phyloP scores from a whole-genome alignment of 2,329 filamentous ascomycete species.

The Colletotrichum cuscutae region DNA sequence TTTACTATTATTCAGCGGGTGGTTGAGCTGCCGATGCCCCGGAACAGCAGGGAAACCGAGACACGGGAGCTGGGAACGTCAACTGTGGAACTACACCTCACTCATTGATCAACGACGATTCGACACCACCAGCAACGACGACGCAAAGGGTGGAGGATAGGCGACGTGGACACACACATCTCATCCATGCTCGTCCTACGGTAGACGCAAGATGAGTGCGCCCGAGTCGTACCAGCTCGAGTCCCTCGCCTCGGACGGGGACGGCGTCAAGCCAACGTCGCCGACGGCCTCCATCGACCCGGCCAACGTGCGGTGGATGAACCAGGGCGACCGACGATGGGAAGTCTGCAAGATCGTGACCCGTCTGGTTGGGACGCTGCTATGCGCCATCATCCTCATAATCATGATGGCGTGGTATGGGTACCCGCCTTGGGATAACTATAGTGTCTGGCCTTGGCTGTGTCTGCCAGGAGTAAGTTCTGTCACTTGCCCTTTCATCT shows the following conservation, averaged over 20 bases:
- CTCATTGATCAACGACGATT: not conserved
- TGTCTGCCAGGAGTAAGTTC: slow-evolving; percentile 12
- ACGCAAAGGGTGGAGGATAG: not conserved
- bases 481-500: not conserved
- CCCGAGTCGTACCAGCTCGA: slow-evolving; percentile 33
- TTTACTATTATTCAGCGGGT: not conserved
- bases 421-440: not conserved
- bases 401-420: slow-evolving; percentile 10
- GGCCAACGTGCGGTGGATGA: slow-evolving; percentile 28
- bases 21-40: not conserved
- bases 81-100: not conserved
- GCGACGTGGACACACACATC: not conserved
- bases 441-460: not conserved
- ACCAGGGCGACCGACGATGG: slow-evolving; percentile 35
- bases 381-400: slow-evolving; percentile 33
- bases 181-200: slow-evolving; percentile 4
- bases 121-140: not conserved
- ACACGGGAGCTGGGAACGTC: not conserved
- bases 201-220: slow-evolving; percentile 20
- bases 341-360: slow-evolving; percentile 39
- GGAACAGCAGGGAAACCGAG: not conserved
- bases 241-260: slow-evolving; percentile 26
- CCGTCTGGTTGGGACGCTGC: slow-evolving; percentile 33
- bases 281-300: slow-evolving; percentile 31
- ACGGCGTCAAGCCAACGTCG: slow-evolving; percentile 37